Evolutionary conservation across 345 rosid species (phyloP), one percentile per base, ranked within the genome.

Genomic region (Draba incana): DNA sequence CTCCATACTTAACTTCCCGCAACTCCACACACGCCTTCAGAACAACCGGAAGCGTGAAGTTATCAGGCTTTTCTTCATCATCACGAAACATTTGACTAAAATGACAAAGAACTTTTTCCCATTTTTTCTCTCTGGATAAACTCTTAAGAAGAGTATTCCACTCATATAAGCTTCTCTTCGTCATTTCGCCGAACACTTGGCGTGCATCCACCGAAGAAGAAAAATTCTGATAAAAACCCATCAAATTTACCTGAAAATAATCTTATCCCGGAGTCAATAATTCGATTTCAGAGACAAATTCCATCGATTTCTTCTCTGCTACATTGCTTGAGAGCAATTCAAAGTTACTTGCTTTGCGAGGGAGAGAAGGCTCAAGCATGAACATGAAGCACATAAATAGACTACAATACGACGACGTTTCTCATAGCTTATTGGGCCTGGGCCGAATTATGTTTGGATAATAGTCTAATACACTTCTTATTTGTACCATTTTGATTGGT

Each of bases 101-200:
- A 3, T 79, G 76, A 64, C 12, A 0, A 45, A 84, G 37, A 10
- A 84, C 70, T 23, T 78, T 38, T 16, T 47, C 49, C 68, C 81
- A 83, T 13, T 23, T 71, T 46, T 56, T 77, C 42, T 70, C 79
- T 54, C 20, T 76, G n/a, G 81, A 74, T 37, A 76, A 77, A 45
- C 82, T 70, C 74, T 79, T 77, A 9, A 86, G 86, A 51, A 81
- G 55, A 14, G 82, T 68, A 39, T 84, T 86, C 73, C 80, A 84
- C 30, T 81, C 82, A 71, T 57, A 80, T 44, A 78, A 71, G 37
- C 78, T 81, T 64, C 79, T 73, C 3, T 65, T 69, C 4, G 84
- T 78, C 71, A 73, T 79, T 80, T 84, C 80, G 45, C 54, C 87
- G 82, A 84, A 84, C 81, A 86, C 2, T 39, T 73, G 80, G 65